Evolutionary conservation across 2,329 filamentous ascomycete genomes (phyloP).

Genomic region (Apiospora aurea): DNA sequence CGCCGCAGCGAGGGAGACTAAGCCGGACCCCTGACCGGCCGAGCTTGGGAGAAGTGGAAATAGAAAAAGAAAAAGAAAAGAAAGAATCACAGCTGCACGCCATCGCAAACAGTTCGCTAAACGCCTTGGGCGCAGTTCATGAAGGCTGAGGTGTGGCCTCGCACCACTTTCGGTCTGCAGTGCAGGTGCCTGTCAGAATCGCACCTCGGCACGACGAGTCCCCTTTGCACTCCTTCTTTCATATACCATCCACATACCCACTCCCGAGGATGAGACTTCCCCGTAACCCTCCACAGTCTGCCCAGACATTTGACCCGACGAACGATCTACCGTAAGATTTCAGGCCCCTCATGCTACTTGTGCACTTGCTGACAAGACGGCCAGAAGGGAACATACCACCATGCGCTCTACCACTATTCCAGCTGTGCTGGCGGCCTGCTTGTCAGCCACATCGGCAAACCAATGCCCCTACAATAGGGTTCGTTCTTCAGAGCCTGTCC

Average conservation of each 20-base stretch:
- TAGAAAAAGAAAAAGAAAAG: background rate
- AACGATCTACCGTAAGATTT: background rate
- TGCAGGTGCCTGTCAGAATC: background rate
- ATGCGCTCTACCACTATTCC: background rate
- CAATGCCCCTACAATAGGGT: background rate
- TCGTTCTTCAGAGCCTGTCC: background rate
- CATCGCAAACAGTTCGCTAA: background rate
- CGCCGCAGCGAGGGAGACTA: background rate
- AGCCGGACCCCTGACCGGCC: background rate
- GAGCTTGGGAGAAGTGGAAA: background rate
- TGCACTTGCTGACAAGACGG: background rate
- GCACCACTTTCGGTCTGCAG: background rate
- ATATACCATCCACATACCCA: background rate
- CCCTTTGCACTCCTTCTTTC: background rate
- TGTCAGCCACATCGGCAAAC: background rate
- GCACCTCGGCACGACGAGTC: background rate
- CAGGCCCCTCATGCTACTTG: background rate
- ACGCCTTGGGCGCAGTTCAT: background rate
- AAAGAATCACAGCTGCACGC: background rate
- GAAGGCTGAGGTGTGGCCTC: background rate
- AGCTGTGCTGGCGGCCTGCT: background rate
- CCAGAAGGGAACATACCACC: background rate
- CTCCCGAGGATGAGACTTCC: background rate
- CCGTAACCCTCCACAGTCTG: background rate
- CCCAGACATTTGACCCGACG: background rate